Percentiles rank a stretch among this genome's conserved stretches.
These are phyloP conservation scores for Pseudocercospora cruenta DNA, from an alignment of 2,329 filamentous ascomycete species.

Conservation along the genomic window DNA sequence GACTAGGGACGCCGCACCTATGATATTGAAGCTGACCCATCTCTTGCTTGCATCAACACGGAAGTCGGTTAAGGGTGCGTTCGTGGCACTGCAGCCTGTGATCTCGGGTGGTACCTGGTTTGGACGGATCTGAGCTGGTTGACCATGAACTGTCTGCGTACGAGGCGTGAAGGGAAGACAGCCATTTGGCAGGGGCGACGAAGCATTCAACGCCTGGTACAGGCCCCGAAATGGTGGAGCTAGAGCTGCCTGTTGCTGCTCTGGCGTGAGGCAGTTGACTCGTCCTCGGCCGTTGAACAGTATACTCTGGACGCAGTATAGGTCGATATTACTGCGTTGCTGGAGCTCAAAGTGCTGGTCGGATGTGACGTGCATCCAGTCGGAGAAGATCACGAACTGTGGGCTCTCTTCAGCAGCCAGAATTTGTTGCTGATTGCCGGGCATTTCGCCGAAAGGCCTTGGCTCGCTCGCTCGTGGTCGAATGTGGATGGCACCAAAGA, in stretches of 20 bases:
- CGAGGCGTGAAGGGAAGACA: conserved; percentile 17
- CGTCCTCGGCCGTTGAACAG: conserved; percentile 24
- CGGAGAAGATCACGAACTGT: conserved; percentile 20
- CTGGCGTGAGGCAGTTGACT: conserved; percentile 19
- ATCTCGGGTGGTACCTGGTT: conserved; percentile 15
- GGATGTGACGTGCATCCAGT: conserved; percentile 22
- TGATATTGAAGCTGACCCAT: conserved; percentile 25
- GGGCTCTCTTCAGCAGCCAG: conserved; percentile 18
- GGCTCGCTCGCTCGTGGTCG: conserved; percentile 4
- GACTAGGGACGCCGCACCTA: conserved; percentile 15
- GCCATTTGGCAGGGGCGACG: conserved; percentile 13
- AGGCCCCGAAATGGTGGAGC: conserved; percentile 18
- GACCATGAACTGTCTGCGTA: conserved; percentile 8
- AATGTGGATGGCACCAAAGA: conserved; percentile 25
- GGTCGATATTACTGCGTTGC: conserved; percentile 15
- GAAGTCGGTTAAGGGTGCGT: conserved; percentile 12
- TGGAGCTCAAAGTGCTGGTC: conserved; percentile 7
- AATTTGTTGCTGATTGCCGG: conserved; percentile 10
- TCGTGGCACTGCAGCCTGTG: conserved; percentile 14
- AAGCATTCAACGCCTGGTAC: conserved; percentile 9
- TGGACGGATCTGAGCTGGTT: conserved; percentile 11
- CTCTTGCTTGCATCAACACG: conserved; percentile 18
- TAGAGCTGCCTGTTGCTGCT: conserved; percentile 16
- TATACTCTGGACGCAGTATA: conserved; percentile 23
- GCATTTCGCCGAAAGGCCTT: conserved; percentile 9